phyloP scores from a whole-genome alignment of 2,329 filamentous ascomycete genomes.

The Pseudocercospora vitis region DNA sequence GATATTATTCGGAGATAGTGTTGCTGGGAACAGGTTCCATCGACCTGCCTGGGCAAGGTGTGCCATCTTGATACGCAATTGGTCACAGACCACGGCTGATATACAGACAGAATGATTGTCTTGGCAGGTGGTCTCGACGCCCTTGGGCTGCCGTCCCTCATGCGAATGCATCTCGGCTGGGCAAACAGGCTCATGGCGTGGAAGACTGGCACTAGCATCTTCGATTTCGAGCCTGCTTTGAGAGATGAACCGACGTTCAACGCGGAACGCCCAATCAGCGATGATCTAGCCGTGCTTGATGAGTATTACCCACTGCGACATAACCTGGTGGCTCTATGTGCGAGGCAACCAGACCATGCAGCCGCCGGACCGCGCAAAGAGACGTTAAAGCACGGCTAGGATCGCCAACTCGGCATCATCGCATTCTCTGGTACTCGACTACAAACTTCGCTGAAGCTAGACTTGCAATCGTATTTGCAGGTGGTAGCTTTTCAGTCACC shows the following conservation, averaged over 20 bases:
- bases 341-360: no score
- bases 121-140: slow-evolving; percentile 19
- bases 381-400: no score
- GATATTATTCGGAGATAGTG: slow-evolving; percentile 17
- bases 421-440: no score
- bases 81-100: neutral
- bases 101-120: slow-evolving; percentile 11
- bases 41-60: slow-evolving; percentile 16
- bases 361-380: no score
- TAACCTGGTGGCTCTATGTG: neutral
- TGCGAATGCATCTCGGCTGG: slow-evolving; percentile 4
- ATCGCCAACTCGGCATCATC: no score
- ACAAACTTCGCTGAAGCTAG: no score
- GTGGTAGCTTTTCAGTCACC: no score
- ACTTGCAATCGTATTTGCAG: no score
- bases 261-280: neutral
- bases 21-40: slow-evolving; percentile 15
- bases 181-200: slow-evolving; percentile 8
- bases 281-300: slow-evolving; percentile 5
- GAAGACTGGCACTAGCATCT: slow-evolving; percentile 10
- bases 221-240: slow-evolving; percentile 6
- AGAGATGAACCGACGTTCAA: slow-evolving; percentile 3
- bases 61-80: neutral
- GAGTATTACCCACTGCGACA: slow-evolving; percentile 1
- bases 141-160: neutral